Percentiles rank a stretch among this genome's conserved stretches.
phyloP scores from a whole-genome alignment of 176 grass and related monocot species.

The Bromus sterilis region DNA sequence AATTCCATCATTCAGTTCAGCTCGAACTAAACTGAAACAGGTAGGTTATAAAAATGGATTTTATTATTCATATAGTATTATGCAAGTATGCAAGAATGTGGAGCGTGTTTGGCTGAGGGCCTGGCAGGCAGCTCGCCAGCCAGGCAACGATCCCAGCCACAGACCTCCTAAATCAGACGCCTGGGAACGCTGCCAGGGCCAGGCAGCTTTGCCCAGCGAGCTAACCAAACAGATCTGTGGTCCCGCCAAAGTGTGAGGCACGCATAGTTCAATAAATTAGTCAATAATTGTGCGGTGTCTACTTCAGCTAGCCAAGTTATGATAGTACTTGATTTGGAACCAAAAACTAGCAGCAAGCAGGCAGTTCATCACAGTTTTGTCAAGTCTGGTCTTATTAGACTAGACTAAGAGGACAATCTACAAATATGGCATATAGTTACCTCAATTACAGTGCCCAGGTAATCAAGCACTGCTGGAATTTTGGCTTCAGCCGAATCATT shows the following conservation, averaged over 20 bases:
- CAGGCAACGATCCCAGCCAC: too few species aligned
- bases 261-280: not conserved
- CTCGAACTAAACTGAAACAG: not conserved
- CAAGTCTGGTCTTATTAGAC: not conserved
- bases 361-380: not conserved
- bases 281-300: not conserved
- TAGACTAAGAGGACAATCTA: conserved; percentile 24
- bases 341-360: not conserved
- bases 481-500: conserved; percentile 79
- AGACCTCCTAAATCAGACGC: too few species aligned
- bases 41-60: not conserved
- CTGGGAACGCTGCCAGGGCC: too few species aligned
- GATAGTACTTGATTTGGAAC: not conserved
- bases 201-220: too few species aligned
- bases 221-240: too few species aligned
- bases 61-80: not conserved
- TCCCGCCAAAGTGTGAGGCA: not conserved
- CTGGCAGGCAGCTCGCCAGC: too few species aligned
- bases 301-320: conserved; percentile 15
- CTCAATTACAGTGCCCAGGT: conserved; percentile 77
- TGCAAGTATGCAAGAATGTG: not conserved
- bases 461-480: conserved; percentile 91
- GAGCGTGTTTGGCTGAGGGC: too few species aligned
- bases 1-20: not conserved
- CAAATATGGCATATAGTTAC: conserved; percentile 33